Base-by-base conservation (phyloP, 257 asterid genomes). In the Striga asiatica region DNA sequence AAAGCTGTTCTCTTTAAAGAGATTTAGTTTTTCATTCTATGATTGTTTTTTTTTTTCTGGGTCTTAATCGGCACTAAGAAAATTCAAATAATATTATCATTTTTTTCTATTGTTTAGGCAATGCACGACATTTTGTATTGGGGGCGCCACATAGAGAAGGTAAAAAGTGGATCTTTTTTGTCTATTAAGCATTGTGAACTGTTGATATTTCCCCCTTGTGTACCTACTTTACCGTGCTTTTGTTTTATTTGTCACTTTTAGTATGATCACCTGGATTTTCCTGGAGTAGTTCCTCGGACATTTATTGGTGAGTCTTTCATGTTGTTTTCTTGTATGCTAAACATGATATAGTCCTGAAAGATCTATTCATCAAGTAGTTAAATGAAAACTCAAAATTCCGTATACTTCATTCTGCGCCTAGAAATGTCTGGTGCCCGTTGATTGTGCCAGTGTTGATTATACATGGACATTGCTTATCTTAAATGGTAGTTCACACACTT, bases 201-300 rank as follows among this genome's bases (percentile, higher is more conserved):
- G 60, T 23, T 19, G 2, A 29, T 7, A 43, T 43, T 18, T 51
- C n/a, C 35, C n/a, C 45, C 2, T 47, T 62, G 37, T 52, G 24
- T 19, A 34, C 37, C 31, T 22, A 9, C 24, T 21, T 71, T 34
- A n/a, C 29, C 17, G 7, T 45, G 20, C 34, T 10, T 50, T 5
- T 50, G 19, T 51, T 46, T 31, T 62, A 21, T 39, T 52, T 51
- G 35, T 50, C 62, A 67, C 64, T 49, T 35, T 10, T 77, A 91
- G 96, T 91, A 87, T 61, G 98, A 91, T 78, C 98, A 91, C 78
- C 78, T 87, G 79, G 95, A 91, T 32, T 91, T 87, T 67, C 86
- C 96, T 8, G 98, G 98, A 69, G 96, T 87, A 45, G 96, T 91
- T 65, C 94, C 98, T 61, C 98, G 98, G 38, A 87, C 98, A 38